Percentiles rank a stretch among this genome's conserved stretches.
Evolutionary conservation across 331 rosid species (phyloP).

Genomic region (Acacia pycnantha): DNA sequence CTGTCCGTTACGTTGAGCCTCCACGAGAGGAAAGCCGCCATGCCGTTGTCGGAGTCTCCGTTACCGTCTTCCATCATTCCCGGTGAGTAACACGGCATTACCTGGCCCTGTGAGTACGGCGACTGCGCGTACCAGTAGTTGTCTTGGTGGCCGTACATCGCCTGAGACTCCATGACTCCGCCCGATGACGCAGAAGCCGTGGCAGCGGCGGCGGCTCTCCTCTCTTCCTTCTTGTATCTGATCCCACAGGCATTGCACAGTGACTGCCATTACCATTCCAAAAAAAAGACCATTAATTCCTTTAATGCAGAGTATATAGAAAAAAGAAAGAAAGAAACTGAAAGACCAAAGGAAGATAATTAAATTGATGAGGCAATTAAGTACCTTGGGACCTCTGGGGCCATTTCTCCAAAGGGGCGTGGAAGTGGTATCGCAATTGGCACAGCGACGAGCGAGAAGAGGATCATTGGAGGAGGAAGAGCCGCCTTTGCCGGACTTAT

Average conservation of each 20-base stretch:
- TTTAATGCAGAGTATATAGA: neutral
- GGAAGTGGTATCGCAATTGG: conserved; percentile 92
- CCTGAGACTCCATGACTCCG: conserved; percentile 46
- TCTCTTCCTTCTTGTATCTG: conserved; percentile 92
- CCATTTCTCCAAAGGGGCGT: conserved; percentile 98
- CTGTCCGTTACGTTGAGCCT: conserved; percentile 88
- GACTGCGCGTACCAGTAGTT: conserved; percentile 56
- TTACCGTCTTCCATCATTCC: conserved; percentile 55
- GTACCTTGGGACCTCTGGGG: conserved; percentile 93
- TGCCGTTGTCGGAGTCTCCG: conserved; percentile 51
- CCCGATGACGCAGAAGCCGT: conserved; percentile 47
- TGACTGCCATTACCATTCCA: conserved; percentile 57
- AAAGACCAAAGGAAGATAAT: neutral
- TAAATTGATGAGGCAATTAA: neutral
- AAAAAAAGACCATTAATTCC: neutral
- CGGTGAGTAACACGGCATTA: conserved; percentile 57
- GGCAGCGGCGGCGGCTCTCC: conserved; percentile 73
- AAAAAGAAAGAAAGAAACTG: neutral
- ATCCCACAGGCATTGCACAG: conserved; percentile 99
- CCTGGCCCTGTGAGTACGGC: conserved; percentile 44
- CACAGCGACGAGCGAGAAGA: conserved; percentile 91
- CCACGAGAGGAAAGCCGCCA: conserved; percentile 88
- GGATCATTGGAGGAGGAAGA: conserved; percentile 43
- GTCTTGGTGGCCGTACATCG: conserved; percentile 47
- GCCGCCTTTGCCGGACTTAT: neutral